phyloP scores from a whole-genome alignment of 1,284 basidiomycete genomes.

The Ganoderma boninense region DNA sequence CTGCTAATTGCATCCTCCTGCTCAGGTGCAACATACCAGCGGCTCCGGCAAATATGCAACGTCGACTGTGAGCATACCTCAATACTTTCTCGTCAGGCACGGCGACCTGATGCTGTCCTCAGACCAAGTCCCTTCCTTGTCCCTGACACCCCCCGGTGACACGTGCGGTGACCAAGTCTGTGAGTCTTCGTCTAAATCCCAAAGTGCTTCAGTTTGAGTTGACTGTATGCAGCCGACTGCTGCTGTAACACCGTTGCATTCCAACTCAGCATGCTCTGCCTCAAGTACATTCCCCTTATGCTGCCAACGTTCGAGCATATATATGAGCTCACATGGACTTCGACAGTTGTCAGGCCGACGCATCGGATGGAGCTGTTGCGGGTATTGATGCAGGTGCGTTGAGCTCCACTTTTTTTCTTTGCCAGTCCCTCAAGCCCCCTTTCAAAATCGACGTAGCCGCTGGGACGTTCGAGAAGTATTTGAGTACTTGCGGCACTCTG shows the following conservation, averaged over 20 bases:
- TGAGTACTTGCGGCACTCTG: neutral
- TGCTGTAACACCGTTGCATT: conserved; percentile 26
- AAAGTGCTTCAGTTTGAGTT: neutral
- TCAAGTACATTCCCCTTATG: conserved; percentile 15
- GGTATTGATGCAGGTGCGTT: conserved; percentile 15
- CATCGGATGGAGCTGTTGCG: neutral
- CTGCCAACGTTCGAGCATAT: neutral
- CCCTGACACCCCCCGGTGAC: conserved; percentile 14
- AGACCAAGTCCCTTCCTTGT: neutral
- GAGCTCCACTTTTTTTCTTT: neutral
- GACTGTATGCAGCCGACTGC: conserved; percentile 15
- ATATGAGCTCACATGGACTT: neutral
- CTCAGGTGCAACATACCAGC: conserved; percentile 19
- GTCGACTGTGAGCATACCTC: conserved; percentile 12
- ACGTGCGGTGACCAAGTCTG: conserved; percentile 22
- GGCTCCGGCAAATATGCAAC: conserved; percentile 24
- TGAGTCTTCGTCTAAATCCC: neutral
- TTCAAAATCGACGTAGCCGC: neutral
- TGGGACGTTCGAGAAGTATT: neutral
- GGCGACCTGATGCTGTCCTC: neutral
- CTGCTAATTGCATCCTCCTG: neutral
- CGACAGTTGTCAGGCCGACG: conserved; percentile 20
- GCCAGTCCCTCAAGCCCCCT: neutral
- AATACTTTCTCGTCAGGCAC: neutral
- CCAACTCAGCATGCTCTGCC: conserved; percentile 28